Conservation (phyloP, 805 yeast genomes). For the Ogataea zsoltii region DNA sequence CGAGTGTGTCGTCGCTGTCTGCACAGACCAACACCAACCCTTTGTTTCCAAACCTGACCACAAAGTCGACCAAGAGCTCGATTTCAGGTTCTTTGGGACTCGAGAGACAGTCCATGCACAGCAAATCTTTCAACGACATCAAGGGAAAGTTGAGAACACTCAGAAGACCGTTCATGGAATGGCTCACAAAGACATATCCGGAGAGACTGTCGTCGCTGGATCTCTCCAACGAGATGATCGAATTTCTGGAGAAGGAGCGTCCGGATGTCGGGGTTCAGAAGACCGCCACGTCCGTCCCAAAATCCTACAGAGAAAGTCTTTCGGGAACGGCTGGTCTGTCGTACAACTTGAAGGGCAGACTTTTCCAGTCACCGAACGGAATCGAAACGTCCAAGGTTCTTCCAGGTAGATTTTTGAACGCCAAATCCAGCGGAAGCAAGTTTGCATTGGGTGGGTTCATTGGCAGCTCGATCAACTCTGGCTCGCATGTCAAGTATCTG, state of each 20-base stretch:
- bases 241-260: conserved; percentile 37
- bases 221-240: conserved; percentile 40
- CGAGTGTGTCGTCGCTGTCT: conserved; percentile 5
- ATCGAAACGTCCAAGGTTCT: conserved; percentile 49
- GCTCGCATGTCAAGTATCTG: conserved; percentile 26
- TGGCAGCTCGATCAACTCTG: conserved; percentile 27
- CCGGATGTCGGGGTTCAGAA: conserved; percentile 13
- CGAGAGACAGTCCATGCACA: conserved; percentile 23
- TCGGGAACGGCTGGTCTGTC: conserved; percentile 78
- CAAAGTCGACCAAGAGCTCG: conserved; percentile 26
- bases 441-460: conserved; percentile 60
- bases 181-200: conserved; percentile 55
- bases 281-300: conserved; percentile 15
- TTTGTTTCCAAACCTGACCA: conserved; percentile 36
- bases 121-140: conserved; percentile 24
- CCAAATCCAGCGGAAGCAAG: conserved; percentile 39
- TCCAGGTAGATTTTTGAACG: conserved; percentile 66
- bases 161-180: conserved; percentile 54
- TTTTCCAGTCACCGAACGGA: conserved; percentile 72
- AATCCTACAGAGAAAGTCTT: conserved; percentile 22
- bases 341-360: conserved; percentile 66
- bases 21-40: conserved; percentile 33
- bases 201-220: conserved; percentile 36
- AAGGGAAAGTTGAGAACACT: conserved; percentile 45
- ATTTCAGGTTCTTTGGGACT: conserved; percentile 28